Base-by-base conservation (phyloP, 257 asterid species). In the Cruciata laevipes region DNA sequence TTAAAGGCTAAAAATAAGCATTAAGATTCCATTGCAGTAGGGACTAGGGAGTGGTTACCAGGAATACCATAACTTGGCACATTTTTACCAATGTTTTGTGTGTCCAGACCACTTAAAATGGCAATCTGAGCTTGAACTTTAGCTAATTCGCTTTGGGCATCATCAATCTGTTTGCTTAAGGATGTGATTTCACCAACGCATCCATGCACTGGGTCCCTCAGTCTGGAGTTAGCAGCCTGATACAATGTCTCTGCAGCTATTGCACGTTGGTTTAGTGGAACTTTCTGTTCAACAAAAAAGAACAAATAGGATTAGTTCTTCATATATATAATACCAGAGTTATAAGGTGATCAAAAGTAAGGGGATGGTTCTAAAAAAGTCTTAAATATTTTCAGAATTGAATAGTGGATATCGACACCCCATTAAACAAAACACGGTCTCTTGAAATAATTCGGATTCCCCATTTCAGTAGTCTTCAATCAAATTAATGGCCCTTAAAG, bases 121-220 rank as follows among this genome's bases (percentile, higher is more conserved):
- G 73, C 62, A 69, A 88, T 77, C 63, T 88, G 76, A 3, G 87
- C 89, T 67, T 77, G 85, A 44, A 78, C 58, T 12, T 73, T 76
- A 3, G 89, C 87, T 7, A 89, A 70, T 56, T 89, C 79, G 21
- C 72, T 56, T 25, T 83, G 79, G 3, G 80, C 77, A 7, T 49
- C 52, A 5, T 75, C 6, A 38, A 87, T 83, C 68, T 90, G 83
- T 33, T 88, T 83, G 21, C 70, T 68, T 56, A 90, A 65, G 7
- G 37, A 6, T 25, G 78, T 77, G 12, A 89, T 74, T 24, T 75
- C 69, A 16, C 95, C 95, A 0, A 77, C 95, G 35, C 89, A 77
- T 0, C 95, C 95, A 4, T 86, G 79, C 4, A 84, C 84, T 0
- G 90, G 95, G 67, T 88, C 92, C 37, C 74, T 72, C n/a, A 82